Conservation (phyloP, 345 rosid genomes). For the Euphorbia pulcherrima region DNA sequence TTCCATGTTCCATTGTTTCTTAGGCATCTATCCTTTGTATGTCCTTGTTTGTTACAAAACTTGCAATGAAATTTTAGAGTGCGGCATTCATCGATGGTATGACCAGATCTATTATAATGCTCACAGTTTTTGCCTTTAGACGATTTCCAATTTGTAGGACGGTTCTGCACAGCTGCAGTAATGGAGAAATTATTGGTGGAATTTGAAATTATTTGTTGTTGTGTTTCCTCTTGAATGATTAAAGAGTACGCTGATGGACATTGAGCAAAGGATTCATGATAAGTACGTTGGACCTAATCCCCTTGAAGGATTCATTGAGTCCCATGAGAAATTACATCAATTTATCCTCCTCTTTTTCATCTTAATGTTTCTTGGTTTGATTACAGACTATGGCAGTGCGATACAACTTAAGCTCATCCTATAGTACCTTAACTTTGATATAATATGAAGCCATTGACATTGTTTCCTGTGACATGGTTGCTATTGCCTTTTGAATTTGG, state of each 20-base stretch:
- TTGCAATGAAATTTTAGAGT: not conserved
- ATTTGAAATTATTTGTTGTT: not conserved
- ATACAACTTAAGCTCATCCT: not conserved
- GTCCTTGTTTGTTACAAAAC: not conserved
- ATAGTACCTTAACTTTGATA: not conserved
- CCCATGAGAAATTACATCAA: no score
- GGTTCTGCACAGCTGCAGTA: not conserved
- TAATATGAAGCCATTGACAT: not conserved
- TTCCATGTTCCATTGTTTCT: not conserved
- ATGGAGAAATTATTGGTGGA: not conserved
- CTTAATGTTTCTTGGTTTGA: not conserved
- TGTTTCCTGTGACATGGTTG: not conserved
- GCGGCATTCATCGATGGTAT: not conserved
- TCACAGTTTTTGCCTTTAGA: not conserved
- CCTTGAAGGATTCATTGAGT: not conserved
- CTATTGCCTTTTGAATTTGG: not conserved
- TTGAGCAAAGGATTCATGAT: not conserved
- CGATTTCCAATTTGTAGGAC: no score
- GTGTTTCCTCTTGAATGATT: not conserved
- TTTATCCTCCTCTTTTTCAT: constrained; percentile 26
- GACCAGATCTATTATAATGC: not conserved
- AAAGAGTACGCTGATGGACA: not conserved
- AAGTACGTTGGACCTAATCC: not conserved
- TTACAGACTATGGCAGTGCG: not conserved
- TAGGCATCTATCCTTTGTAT: not conserved